A percentile compares a stretch with the other conserved stretches of the same genome.
Conservation (phyloP, 306 rosid genomes). For the Chamaecrista fasciculata region DNA sequence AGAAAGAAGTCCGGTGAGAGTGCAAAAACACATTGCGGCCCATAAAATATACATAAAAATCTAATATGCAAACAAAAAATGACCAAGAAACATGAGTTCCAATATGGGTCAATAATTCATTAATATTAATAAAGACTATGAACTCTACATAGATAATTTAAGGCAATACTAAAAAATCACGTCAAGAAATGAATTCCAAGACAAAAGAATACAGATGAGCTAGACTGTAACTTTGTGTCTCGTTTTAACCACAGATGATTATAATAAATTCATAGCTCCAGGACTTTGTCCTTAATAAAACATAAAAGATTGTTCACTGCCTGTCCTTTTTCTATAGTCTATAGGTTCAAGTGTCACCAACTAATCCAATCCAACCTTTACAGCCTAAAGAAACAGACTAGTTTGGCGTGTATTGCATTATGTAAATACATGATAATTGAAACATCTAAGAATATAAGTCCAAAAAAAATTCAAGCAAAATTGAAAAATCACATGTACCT, state of each 20-base stretch:
- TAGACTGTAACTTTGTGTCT: background rate
- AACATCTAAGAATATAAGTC: background rate
- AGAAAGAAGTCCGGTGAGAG: background rate
- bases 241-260: background rate
- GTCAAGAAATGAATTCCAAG: background rate
- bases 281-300: background rate
- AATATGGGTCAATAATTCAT: background rate
- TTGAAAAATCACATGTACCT: slow-evolving; percentile 48
- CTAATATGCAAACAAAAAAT: background rate
- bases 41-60: background rate
- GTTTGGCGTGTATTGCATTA: background rate
- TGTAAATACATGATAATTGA: background rate
- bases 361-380: slow-evolving; percentile 1
- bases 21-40: background rate
- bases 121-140: background rate
- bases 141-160: background rate
- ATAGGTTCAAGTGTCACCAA: slow-evolving; percentile 6
- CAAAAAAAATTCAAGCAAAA: slow-evolving; percentile 16
- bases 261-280: background rate
- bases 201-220: background rate
- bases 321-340: background rate
- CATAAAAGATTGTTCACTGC: background rate
- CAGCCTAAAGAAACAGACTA: slow-evolving; percentile 14
- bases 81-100: background rate
- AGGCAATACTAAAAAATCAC: background rate